Conservation (phyloP, 352 stramenopile genomes). For the Plasmopara halstedii region DNA sequence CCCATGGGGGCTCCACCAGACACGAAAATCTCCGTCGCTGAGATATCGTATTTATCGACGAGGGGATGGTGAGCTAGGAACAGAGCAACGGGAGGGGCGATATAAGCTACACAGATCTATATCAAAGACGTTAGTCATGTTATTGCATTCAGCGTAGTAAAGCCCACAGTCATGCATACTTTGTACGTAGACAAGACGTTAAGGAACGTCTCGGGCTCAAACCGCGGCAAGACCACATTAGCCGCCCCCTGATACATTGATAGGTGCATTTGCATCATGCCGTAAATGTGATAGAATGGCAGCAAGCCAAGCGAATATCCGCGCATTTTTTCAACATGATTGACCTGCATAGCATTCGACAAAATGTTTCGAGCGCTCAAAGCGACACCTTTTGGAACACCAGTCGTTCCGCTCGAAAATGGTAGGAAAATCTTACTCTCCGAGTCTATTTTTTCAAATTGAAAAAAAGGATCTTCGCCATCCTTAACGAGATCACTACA, state of each 20-base stretch:
- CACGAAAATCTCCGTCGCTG: conserved; percentile 62
- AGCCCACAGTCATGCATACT: conserved; percentile 6
- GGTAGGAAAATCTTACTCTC: conserved; percentile 56
- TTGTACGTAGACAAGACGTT: conserved; percentile 63
- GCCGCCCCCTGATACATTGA: conserved; percentile 68
- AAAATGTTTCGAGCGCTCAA: conserved; percentile 87
- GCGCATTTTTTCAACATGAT: conserved; percentile 55
- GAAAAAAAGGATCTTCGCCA: conserved; percentile 17
- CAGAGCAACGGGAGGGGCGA: conserved; percentile 85
- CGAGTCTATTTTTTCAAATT: conserved; percentile 43
- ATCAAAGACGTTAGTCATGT: background rate
- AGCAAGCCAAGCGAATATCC: conserved; percentile 57
- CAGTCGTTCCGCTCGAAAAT: conserved; percentile 93
- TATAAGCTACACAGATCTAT: conserved; percentile 34
- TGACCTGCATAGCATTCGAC: conserved; percentile 82
- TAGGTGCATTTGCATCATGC: conserved; percentile 76
- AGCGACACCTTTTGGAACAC: conserved; percentile 71
- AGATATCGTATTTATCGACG: conserved; percentile 90
- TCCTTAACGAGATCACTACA: conserved; percentile 35
- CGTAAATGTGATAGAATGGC: conserved; percentile 96
- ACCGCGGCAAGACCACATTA: conserved; percentile 84
- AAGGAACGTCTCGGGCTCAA: conserved; percentile 87
- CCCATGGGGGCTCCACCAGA: conserved; percentile 85
- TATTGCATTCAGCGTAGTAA: background rate
- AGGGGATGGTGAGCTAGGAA: conserved; percentile 85